These are phyloP conservation scores for Eucalyptus decipiens DNA, from an alignment of 345 rosid genomes.

Conservation along the genomic window DNA sequence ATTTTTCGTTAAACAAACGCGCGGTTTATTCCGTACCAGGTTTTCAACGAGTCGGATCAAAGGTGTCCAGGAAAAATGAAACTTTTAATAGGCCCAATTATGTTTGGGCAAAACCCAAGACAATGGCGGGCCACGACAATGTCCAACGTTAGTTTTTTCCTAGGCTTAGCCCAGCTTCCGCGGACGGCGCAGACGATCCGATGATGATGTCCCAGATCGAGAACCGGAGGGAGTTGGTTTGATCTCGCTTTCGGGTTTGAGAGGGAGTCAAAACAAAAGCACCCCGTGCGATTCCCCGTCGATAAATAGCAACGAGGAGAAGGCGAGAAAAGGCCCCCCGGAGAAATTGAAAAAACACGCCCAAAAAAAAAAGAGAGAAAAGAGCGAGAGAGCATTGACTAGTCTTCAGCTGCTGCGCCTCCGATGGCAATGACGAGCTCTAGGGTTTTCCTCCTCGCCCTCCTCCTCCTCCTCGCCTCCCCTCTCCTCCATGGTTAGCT, in stretches of 20 bases:
- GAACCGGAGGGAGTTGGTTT: not conserved
- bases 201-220: not conserved
- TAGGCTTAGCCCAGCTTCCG: not conserved
- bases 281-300: not conserved
- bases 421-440: constrained; percentile 11
- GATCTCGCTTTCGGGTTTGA: too few relatives aligned
- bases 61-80: not conserved
- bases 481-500: constrained; percentile 64
- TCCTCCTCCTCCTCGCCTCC: constrained; percentile 54
- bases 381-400: not conserved
- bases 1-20: not conserved
- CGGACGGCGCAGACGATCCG: not conserved
- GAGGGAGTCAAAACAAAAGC: not conserved
- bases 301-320: not conserved
- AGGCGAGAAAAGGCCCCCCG: not conserved
- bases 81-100: not conserved
- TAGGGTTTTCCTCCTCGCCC: constrained; percentile 53
- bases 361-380: not conserved
- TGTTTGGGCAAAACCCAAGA: not conserved
- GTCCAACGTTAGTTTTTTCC: not conserved
- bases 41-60: not conserved
- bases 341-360: not conserved
- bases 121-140: not conserved
- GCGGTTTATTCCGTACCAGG: not conserved
- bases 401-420: not conserved